These are phyloP conservation scores for Magnolia kwangsiensis DNA, from an alignment of 164 flowering plant species.

Conservation along the genomic window DNA sequence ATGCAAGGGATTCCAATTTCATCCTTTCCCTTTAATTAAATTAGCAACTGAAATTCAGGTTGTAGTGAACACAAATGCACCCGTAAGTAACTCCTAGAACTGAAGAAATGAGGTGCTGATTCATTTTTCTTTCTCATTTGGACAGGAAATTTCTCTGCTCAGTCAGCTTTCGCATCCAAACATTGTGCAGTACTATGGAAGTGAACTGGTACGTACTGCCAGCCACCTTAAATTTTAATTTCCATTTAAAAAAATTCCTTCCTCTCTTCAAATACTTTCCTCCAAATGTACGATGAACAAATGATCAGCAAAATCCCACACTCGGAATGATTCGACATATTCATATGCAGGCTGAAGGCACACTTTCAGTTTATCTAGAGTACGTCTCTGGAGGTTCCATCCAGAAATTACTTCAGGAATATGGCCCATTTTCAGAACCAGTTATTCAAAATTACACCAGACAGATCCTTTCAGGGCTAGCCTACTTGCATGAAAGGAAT, in stretches of 20 bases:
- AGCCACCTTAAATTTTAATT: not conserved
- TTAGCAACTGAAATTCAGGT: no score
- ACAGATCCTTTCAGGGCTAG: conserved; percentile 72
- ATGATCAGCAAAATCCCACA: not conserved
- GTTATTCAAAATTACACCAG: conserved; percentile 64
- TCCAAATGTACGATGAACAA: not conserved
- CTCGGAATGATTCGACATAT: not conserved
- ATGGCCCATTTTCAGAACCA: conserved; percentile 58
- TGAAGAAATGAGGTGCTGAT: not conserved
- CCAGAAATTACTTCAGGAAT: conserved; percentile 70
- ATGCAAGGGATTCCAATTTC: no score
- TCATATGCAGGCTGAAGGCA: conserved; percentile 50
- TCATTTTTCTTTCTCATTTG: conserved; percentile 2
- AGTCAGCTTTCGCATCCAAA: conserved; percentile 82
- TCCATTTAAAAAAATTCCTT: not conserved
- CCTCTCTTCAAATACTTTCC: not conserved
- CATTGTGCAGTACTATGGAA: conserved; percentile 83
- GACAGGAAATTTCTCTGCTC: conserved; percentile 81
- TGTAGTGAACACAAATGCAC: no score
- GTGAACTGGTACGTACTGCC: conserved; percentile 63
- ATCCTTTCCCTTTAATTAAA: no score
- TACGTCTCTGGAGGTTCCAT: conserved; percentile 83
- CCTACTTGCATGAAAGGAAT: conserved; percentile 62
- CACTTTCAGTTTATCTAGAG: conserved; percentile 63
- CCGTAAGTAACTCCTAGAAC: not conserved